Percentiles rank a stretch among this genome's conserved stretches.
Evolutionary conservation across 1,284 basidiomycete species (phyloP).

Genomic region (Austroboletus novae-zelandiae): DNA sequence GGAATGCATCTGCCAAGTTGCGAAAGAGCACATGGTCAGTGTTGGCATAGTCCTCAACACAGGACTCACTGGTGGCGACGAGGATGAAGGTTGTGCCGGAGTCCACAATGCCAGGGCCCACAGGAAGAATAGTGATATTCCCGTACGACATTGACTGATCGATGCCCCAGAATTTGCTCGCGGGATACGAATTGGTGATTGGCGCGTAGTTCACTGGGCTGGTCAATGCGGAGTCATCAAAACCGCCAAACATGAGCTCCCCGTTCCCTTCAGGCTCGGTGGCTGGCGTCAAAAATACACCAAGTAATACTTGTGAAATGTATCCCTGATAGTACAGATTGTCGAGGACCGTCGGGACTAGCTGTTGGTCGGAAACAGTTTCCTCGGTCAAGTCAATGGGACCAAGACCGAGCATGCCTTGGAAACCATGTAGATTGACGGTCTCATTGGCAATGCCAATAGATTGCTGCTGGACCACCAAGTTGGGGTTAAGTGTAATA

Average conservation of each 20-base stretch:
- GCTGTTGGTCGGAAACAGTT: slow-evolving; percentile 21
- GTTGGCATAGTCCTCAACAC: too few relatives aligned
- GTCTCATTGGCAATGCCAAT: slow-evolving; percentile 51
- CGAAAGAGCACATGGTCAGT: too few relatives aligned
- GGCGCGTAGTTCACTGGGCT: too few relatives aligned
- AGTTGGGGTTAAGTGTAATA: slow-evolving; percentile 40
- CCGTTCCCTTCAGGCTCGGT: slow-evolving; percentile 32
- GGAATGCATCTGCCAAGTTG: too few relatives aligned
- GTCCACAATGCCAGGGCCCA: slow-evolving; percentile 44
- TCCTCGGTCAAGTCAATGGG: slow-evolving; percentile 49
- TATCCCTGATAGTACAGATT: slow-evolving; percentile 41
- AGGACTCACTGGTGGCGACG: slow-evolving; percentile 21
- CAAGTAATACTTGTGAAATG: slow-evolving; percentile 44
- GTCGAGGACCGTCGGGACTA: slow-evolving; percentile 44
- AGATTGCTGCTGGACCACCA: slow-evolving; percentile 49
- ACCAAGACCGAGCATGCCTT: slow-evolving; percentile 60
- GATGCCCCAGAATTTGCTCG: too few relatives aligned
- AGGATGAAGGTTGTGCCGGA: too few relatives aligned
- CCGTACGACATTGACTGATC: too few relatives aligned
- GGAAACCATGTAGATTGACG: slow-evolving; percentile 42
- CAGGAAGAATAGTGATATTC: too few relatives aligned
- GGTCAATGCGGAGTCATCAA: slow-evolving; percentile 30
- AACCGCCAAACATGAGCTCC: too few relatives aligned
- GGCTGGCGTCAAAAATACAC: slow-evolving; percentile 49
- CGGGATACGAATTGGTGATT: too few relatives aligned